These are phyloP conservation scores for Mycena galericulata DNA, from an alignment of 768 basidiomycete genomes.

Conservation along the genomic window DNA sequence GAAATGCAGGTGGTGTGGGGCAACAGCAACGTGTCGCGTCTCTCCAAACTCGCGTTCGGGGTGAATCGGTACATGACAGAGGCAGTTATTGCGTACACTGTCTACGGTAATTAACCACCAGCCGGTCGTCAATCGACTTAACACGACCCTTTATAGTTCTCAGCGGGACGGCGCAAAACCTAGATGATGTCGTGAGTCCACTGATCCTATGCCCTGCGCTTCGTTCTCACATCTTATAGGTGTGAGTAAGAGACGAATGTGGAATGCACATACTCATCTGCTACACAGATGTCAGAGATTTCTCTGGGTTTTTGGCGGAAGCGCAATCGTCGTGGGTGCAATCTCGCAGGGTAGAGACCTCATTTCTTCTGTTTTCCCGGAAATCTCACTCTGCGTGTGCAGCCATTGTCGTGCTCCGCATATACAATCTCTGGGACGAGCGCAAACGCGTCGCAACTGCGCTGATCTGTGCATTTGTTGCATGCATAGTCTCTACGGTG, in stretches of 20 bases:
- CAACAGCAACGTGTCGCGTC: background rate
- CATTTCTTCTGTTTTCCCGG: no score
- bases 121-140: background rate
- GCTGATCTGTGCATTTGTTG: background rate
- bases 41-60: constrained; percentile 5
- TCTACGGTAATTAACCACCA: background rate
- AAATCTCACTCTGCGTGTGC: background rate
- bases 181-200: background rate
- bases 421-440: background rate
- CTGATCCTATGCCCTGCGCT: no score
- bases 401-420: constrained; percentile 2
- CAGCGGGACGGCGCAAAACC: background rate
- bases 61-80: constrained; percentile 5
- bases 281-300: background rate
- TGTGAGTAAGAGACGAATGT: background rate
- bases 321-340: background rate
- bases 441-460: background rate
- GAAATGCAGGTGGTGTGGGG: constrained; percentile 5
- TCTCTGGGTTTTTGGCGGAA: background rate
- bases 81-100: background rate
- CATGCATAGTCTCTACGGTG: background rate
- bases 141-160: background rate
- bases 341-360: background rate
- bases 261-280: background rate
- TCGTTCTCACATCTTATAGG: background rate